Percentiles rank a stretch among this genome's conserved stretches.
These are phyloP conservation scores for Viridothelium virens DNA, from an alignment of 495 filamentous ascomycete species.

Conservation along the genomic window DNA sequence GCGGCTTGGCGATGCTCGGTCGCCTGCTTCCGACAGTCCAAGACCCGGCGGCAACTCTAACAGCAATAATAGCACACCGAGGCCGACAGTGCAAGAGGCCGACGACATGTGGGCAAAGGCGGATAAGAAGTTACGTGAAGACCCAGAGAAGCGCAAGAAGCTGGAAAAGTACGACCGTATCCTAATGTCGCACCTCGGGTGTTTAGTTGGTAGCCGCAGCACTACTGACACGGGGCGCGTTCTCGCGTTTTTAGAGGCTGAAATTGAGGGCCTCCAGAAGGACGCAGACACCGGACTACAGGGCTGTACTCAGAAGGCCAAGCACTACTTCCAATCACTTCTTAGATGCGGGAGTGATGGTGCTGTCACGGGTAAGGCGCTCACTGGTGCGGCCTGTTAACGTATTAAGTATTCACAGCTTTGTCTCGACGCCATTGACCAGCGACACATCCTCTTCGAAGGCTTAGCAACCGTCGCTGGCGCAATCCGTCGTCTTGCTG, in stretches of 20 bases:
- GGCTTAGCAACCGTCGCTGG: neutral
- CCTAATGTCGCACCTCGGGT: neutral
- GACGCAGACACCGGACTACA: neutral
- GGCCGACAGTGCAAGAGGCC: neutral
- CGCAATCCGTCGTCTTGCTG: neutral
- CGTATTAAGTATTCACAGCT: neutral
- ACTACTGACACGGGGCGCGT: neutral
- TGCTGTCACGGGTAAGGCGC: neutral
- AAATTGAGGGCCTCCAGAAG: neutral
- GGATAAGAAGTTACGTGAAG: neutral
- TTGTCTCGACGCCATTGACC: neutral
- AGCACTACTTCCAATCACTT: neutral
- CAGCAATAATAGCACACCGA: neutral
- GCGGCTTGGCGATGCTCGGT: neutral
- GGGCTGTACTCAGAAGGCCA: neutral
- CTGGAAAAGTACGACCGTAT: neutral
- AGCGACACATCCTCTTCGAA: slow-evolving; percentile 7
- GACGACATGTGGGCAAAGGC: slow-evolving; percentile 3
- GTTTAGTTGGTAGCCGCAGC: neutral
- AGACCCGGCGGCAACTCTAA: neutral
- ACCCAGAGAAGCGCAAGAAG: neutral
- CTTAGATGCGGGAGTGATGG: neutral
- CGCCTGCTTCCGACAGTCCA: neutral
- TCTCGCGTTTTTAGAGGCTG: neutral
- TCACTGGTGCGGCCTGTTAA: neutral